Evolutionary conservation across 495 filamentous ascomycete species (phyloP), one percentile per base, ranked within the genome.

Genomic region (Xylaria cubensis): DNA sequence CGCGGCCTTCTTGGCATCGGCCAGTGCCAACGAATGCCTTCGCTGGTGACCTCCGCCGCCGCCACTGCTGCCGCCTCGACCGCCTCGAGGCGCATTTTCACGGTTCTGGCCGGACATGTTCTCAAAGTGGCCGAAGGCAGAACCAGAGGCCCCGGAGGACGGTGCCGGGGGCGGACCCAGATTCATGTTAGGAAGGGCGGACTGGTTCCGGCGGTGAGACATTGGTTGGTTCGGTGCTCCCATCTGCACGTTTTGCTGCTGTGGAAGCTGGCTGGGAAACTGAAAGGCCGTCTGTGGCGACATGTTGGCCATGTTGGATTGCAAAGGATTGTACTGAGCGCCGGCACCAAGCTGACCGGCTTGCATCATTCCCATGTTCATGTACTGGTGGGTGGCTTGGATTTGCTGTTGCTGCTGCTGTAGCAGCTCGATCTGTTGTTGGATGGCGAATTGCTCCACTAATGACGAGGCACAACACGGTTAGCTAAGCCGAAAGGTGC

Each of bases 391-490:
- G 65, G 94, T 94, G 67, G 92, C 93, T 79, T 95, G 92, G 81
- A 98, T 97, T 79, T 98, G 97, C 82, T 98, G 97, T 79, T 99
- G 96, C 79, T 98, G 97, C 80, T 97, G 94, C 84, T 99, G 96
- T 75, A 99, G 89, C 82, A 95, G 87, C 84, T 99, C 95, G 79
- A 98, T 98, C 83, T 99, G 96, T 86, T 98, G 96, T 82, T 97
- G 95, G 82, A 99, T 92, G 78, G 96, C 94, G 76, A 98, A 88
- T 91, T 98, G 97, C 87, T 98, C 96, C 94, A 97, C 94, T 96
- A 74, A 41, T 26, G 67, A 51, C 72, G 58, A 73, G 71, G 73
- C 72, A 69, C 13, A 19, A 24, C 13, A 58, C 41, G 21, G 75
- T 83, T 74, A 84, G 83, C 77, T 71, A 71, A 46, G 64, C 39